Conservation (phyloP, 352 stramenopile species). For the Pythium sp. region DNA sequence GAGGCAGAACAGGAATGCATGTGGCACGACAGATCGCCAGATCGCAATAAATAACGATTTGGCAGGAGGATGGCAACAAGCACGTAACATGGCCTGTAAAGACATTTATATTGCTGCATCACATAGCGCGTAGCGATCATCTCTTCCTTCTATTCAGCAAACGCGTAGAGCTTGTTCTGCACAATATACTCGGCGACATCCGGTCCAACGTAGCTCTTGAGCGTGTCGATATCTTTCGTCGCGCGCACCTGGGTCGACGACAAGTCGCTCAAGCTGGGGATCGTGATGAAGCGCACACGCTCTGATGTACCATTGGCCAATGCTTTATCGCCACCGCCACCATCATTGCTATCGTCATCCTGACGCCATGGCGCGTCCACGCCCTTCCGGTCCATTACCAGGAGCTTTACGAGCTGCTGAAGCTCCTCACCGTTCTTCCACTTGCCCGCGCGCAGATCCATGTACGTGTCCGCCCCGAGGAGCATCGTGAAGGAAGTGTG, state of each 20-base stretch:
- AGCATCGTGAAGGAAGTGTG: constrained; percentile 71
- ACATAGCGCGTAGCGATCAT: neutral
- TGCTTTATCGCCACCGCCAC: neutral
- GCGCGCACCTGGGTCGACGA: constrained; percentile 69
- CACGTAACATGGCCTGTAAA: neutral
- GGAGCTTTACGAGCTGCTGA: constrained; percentile 54
- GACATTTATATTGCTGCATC: neutral
- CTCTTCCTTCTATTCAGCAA: constrained; percentile 24
- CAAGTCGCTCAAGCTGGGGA: constrained; percentile 64
- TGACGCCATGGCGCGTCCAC: constrained; percentile 39
- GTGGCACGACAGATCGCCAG: neutral
- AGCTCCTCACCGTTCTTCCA: constrained; percentile 85
- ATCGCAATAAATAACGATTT: neutral
- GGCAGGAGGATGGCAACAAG: neutral
- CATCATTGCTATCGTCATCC: neutral
- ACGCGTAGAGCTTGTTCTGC: constrained; percentile 70
- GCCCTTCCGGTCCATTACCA: constrained; percentile 73
- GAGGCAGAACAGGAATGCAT: constrained; percentile 5
- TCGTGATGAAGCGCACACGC: constrained; percentile 46
- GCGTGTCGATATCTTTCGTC: constrained; percentile 29
- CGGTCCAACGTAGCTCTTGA: constrained; percentile 43
- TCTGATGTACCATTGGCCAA: neutral
- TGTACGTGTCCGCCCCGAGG: constrained; percentile 81
- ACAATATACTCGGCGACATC: constrained; percentile 80
- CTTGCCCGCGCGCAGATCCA: constrained; percentile 76